A percentile compares a stretch with the other conserved stretches of the same genome.
Evolutionary conservation across 1,139 yeast species (phyloP).

Genomic region (Spencermartinsiella ligniputridi): DNA sequence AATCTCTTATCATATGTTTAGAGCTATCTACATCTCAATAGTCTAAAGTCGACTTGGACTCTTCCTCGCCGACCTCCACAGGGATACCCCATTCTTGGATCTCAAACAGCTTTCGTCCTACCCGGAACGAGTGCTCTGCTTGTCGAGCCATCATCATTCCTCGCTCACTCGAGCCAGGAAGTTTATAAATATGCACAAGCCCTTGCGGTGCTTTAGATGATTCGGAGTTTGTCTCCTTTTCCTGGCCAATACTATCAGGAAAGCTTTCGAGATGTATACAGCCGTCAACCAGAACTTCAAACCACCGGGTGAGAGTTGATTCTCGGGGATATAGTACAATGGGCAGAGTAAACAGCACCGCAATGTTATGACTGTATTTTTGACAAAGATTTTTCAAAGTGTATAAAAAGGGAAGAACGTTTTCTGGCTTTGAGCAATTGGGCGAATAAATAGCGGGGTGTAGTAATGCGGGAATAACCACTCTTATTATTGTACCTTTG

Average conservation of each 20-base stretch:
- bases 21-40: too few species aligned
- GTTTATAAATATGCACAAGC: conserved; percentile 64
- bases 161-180: conserved; percentile 67
- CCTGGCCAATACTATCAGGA: conserved; percentile 63
- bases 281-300: conserved; percentile 64
- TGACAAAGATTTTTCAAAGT: conserved; percentile 54
- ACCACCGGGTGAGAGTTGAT: conserved; percentile 43
- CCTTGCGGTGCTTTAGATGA: conserved; percentile 56
- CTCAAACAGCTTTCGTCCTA: conserved; percentile 77
- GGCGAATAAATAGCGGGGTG: conserved; percentile 77
- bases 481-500: conserved; percentile 46
- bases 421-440: conserved; percentile 42
- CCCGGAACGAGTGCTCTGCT: conserved; percentile 82
- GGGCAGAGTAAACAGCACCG: conserved; percentile 54
- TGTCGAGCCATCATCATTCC: conserved; percentile 75
- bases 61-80: conserved; percentile 67
- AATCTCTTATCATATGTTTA: too few species aligned
- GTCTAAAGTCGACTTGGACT: conserved; percentile 13
- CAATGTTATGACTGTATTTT: conserved; percentile 44
- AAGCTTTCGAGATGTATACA: conserved; percentile 79
- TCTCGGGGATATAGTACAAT: conserved; percentile 63
- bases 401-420: conserved; percentile 59
- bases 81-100: conserved; percentile 95
- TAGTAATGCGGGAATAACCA: conserved; percentile 70
- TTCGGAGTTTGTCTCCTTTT: conserved; percentile 43